Conservation (phyloP, 176 grass and related monocot species). For the Leersia perrieri region DNA sequence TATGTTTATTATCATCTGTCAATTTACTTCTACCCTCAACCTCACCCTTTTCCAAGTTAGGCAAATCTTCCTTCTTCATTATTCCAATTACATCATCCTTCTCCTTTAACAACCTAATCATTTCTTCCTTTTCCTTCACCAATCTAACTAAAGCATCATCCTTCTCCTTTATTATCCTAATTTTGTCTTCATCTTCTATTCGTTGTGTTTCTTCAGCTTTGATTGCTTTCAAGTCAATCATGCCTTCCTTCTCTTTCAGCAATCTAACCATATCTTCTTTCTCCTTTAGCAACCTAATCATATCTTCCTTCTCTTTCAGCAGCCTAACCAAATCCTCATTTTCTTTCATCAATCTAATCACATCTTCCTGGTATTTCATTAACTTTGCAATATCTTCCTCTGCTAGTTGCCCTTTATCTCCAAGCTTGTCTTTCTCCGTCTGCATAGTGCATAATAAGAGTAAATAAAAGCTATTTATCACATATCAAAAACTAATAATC, state of each 20-base stretch:
- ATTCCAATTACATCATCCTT: slow-evolving; percentile 62
- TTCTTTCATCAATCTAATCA: slow-evolving; percentile 50
- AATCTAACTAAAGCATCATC: slow-evolving; percentile 38
- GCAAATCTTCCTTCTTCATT: slow-evolving; percentile 48
- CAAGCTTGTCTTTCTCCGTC: slow-evolving; percentile 42
- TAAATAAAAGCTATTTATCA: background rate
- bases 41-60: slow-evolving; percentile 36
- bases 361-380: slow-evolving; percentile 44
- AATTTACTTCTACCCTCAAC: slow-evolving; percentile 3
- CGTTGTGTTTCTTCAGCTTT: slow-evolving; percentile 8
- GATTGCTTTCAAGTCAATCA: slow-evolving; percentile 13
- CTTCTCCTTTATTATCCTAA: slow-evolving; percentile 47
- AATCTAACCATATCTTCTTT: slow-evolving; percentile 77
- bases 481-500: background rate
- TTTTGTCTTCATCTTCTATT: slow-evolving; percentile 11
- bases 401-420: slow-evolving; percentile 15
- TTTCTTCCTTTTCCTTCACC: slow-evolving; percentile 42
- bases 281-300: slow-evolving; percentile 69
- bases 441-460: slow-evolving; percentile 28
- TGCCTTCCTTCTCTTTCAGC: slow-evolving; percentile 47
- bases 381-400: slow-evolving; percentile 35
- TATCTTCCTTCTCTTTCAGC: slow-evolving; percentile 52
- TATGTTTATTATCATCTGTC: slow-evolving; percentile 45
- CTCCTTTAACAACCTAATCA: slow-evolving; percentile 41
- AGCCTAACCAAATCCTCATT: slow-evolving; percentile 45